phyloP scores from a whole-genome alignment of 768 basidiomycete genomes.

The Amyloporia xantha region DNA sequence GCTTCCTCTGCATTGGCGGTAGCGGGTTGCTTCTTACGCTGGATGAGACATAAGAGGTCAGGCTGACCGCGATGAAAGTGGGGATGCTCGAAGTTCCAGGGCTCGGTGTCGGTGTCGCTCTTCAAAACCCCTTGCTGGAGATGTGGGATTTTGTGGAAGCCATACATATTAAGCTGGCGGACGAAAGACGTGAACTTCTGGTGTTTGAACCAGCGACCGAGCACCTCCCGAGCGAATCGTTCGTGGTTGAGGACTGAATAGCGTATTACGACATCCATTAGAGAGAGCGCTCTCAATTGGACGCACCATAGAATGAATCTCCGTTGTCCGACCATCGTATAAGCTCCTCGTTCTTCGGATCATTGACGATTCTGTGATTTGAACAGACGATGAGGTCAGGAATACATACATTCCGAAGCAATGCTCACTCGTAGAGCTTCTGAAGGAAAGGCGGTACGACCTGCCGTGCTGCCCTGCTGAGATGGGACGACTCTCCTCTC shows the following conservation, averaged over 20 bases:
- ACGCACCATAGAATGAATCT: slow-evolving; percentile 84
- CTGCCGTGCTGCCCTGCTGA: slow-evolving; percentile 41
- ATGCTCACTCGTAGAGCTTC: slow-evolving; percentile 82
- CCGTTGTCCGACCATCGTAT: slow-evolving; percentile 91
- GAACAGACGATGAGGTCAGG: background rate
- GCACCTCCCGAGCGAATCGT: slow-evolving; percentile 80
- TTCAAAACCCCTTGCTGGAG: slow-evolving; percentile 81
- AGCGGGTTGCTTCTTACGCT: slow-evolving; percentile 61
- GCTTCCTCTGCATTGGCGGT: slow-evolving; percentile 23
- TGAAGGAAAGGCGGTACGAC: slow-evolving; percentile 81
- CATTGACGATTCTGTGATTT: slow-evolving; percentile 83
- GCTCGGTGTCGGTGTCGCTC: slow-evolving; percentile 75
- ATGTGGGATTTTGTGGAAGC: slow-evolving; percentile 90
- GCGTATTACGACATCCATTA: slow-evolving; percentile 2
- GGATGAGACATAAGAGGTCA: slow-evolving; percentile 80
- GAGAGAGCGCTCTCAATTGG: background rate
- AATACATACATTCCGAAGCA: slow-evolving; percentile 6
- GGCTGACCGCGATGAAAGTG: slow-evolving; percentile 78
- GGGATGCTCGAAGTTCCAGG: slow-evolving; percentile 86
- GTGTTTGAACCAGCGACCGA: slow-evolving; percentile 97
- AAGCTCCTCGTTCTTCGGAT: slow-evolving; percentile 71
- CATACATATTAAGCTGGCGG: slow-evolving; percentile 94
- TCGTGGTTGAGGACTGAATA: slow-evolving; percentile 82
- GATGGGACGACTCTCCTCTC: slow-evolving; percentile 31
- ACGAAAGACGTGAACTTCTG: slow-evolving; percentile 95